These are phyloP conservation scores for Suillus ampliporus DNA, from an alignment of 768 basidiomycete genomes.

Conservation along the genomic window DNA sequence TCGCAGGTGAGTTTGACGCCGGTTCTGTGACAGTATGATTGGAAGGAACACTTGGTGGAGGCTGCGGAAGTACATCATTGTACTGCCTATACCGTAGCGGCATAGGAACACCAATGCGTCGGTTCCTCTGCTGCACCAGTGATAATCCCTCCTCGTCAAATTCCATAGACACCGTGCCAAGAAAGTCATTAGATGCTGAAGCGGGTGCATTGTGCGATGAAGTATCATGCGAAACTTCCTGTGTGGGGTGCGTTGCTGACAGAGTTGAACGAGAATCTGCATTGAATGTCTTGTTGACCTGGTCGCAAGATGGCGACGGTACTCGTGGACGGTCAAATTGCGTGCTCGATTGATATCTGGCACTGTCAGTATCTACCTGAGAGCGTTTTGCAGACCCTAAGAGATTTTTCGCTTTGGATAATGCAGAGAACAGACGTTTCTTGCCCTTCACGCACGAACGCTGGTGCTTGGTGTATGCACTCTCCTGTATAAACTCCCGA, in stretches of 20 bases:
- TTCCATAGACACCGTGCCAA: neutral
- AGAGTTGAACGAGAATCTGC: no score
- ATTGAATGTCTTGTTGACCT: neutral
- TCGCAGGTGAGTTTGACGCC: neutral
- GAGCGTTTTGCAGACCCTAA: neutral
- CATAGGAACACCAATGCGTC: neutral
- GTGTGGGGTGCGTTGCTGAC: neutral
- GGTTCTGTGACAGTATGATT: neutral
- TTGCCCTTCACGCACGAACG: neutral
- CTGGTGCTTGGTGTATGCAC: neutral
- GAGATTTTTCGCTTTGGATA: neutral
- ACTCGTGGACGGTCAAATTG: no score
- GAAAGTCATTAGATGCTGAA: neutral
- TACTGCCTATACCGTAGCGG: conserved; percentile 1
- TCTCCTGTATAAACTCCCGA: neutral
- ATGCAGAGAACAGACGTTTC: neutral
- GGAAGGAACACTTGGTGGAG: neutral
- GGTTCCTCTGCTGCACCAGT: neutral
- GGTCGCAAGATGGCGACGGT: no score
- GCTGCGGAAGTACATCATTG: neutral
- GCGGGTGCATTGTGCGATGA: no score
- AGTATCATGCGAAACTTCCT: neutral
- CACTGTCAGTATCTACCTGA: neutral
- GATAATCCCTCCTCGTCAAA: neutral
- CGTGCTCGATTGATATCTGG: neutral